phyloP scores from a whole-genome alignment of 495 filamentous ascomycete species.

The Lophiotrema nucula region DNA sequence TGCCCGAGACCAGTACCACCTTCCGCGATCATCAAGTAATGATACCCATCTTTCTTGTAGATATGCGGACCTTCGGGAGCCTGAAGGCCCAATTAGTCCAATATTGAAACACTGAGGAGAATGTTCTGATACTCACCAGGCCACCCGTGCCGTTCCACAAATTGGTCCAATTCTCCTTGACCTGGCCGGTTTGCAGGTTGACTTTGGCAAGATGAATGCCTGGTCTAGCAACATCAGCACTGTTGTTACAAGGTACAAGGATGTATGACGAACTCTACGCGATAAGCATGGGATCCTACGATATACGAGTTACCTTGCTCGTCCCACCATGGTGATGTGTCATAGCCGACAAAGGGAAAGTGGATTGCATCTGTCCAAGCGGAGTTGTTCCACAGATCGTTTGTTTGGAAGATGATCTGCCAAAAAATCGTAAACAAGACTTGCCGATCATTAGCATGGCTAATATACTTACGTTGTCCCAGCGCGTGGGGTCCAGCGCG shows the following conservation, averaged over 20 bases:
- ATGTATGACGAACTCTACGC: conserved; percentile 12
- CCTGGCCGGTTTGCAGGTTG: conserved; percentile 47
- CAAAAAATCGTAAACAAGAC: background rate
- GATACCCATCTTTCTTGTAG: conserved; percentile 62
- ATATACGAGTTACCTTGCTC: conserved; percentile 52
- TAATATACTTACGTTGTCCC: conserved; percentile 23
- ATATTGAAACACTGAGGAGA: background rate
- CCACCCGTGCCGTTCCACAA: conserved; percentile 58
- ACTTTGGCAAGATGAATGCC: conserved; percentile 45
- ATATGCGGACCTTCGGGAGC: conserved; percentile 66
- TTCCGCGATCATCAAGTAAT: conserved; percentile 68
- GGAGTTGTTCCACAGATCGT: conserved; percentile 25
- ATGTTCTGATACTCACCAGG: conserved; percentile 16
- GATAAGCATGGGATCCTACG: conserved; percentile 32
- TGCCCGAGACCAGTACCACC: conserved; percentile 60
- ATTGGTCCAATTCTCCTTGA: conserved; percentile 40
- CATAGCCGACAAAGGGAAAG: conserved; percentile 41
- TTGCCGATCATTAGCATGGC: background rate
- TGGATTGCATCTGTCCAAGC: conserved; percentile 45
- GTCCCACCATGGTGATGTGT: conserved; percentile 53
- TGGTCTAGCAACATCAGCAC: conserved; percentile 34
- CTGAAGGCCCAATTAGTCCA: background rate
- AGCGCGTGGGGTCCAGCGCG: conserved; percentile 8
- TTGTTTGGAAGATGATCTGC: conserved; percentile 30
- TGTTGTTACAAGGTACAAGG: conserved; percentile 1